A percentile compares a stretch with the other conserved stretches of the same genome.
Conservation (phyloP, 257 asterid species). For the Lithospermum erythrorhizon region DNA sequence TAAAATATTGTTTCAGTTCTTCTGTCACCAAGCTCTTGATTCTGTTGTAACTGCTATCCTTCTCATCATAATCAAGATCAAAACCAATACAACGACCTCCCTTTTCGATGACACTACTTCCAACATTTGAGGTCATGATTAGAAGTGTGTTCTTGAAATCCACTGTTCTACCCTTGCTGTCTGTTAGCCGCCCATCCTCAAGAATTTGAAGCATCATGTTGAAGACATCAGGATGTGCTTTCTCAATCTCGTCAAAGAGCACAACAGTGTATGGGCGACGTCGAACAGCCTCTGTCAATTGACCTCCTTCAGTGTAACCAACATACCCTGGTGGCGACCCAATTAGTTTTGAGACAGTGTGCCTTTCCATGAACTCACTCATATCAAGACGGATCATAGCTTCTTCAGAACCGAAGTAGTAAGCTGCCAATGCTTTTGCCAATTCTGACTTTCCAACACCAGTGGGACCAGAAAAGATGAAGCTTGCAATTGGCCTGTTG, state of each 20-base stretch:
- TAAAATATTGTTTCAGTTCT: constrained; percentile 58
- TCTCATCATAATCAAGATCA: constrained; percentile 46
- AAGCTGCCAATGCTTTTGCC: constrained; percentile 66
- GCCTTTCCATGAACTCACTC: constrained; percentile 94
- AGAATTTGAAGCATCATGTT: constrained; percentile 79
- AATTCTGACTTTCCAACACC: constrained; percentile 91
- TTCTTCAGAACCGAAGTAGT: constrained; percentile 78
- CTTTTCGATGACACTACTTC: constrained; percentile 62
- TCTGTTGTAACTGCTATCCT: constrained; percentile 55
- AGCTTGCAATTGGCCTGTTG: constrained; percentile 75
- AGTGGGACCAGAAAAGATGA: constrained; percentile 84
- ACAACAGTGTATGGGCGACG: constrained; percentile 69
- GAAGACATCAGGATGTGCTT: constrained; percentile 77
- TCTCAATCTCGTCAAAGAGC: constrained; percentile 75
- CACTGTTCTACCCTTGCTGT: constrained; percentile 70
- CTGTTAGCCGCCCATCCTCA: constrained; percentile 81
- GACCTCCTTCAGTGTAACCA: constrained; percentile 79
- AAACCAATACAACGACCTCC: constrained; percentile 54
- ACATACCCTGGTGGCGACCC: constrained; percentile 91
- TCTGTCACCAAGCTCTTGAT: constrained; percentile 51
- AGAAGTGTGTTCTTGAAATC: constrained; percentile 76
- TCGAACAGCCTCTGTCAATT: constrained; percentile 68
- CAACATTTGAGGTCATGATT: constrained; percentile 78
- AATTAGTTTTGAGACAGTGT: constrained; percentile 70
- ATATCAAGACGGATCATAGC: constrained; percentile 82